Evolutionary conservation across 140 eudicot genomes (phyloP).

Genomic region (Erigeron philadelphicus): DNA sequence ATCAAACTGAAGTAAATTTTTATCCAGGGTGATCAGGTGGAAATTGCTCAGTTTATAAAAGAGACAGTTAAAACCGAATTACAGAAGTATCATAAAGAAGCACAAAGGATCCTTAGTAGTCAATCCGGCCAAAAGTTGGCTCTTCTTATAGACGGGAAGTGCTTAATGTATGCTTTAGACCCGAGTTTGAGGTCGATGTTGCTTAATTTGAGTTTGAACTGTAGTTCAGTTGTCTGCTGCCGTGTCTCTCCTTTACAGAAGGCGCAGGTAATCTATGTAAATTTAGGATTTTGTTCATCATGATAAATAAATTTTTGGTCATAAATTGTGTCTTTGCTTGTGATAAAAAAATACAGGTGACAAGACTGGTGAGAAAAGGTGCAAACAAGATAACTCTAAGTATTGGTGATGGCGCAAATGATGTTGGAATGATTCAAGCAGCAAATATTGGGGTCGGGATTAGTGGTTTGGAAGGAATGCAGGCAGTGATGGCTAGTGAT

Average conservation of each 20-base stretch:
- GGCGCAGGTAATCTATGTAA: constrained; percentile 57
- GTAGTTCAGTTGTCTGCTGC: constrained; percentile 87
- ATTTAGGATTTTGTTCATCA: neutral
- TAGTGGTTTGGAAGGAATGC: constrained; percentile 97
- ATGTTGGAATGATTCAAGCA: constrained; percentile 97
- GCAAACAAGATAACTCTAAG: constrained; percentile 85
- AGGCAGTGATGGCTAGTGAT: constrained; percentile 98
- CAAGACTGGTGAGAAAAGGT: constrained; percentile 82
- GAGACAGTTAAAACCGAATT: constrained; percentile 59
- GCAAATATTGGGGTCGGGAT: constrained; percentile 97
- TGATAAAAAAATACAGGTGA: constrained; percentile 46
- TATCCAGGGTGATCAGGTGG: constrained; percentile 88
- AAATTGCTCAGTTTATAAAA: constrained; percentile 70
- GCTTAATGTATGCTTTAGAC: constrained; percentile 93
- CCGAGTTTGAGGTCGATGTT: constrained; percentile 72
- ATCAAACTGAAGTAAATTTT: constrained; percentile 21
- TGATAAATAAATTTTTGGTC: neutral
- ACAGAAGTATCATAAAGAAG: constrained; percentile 60
- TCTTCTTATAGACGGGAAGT: constrained; percentile 85
- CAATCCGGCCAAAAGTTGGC: constrained; percentile 57
- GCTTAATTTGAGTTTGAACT: constrained; percentile 76
- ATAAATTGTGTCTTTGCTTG: neutral
- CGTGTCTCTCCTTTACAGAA: constrained; percentile 95
- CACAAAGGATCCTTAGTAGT: constrained; percentile 42
- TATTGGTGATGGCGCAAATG: constrained; percentile 98